Conservation (phyloP, 495 filamentous ascomycete species). For the Saxophila tyrrhenica region DNA sequence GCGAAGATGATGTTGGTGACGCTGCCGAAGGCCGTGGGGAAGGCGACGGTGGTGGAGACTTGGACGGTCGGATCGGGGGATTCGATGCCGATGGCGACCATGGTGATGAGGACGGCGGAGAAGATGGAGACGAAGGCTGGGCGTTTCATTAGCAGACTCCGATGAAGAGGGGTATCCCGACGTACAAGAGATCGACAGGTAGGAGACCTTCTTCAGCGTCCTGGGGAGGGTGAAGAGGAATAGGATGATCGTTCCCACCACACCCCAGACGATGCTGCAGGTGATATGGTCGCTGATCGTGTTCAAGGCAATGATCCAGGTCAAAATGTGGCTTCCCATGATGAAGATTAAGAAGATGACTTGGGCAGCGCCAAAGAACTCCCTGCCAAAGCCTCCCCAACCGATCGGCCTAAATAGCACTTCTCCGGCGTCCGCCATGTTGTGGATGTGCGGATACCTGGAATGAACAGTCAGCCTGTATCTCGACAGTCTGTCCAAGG, state of each 20-base stretch:
- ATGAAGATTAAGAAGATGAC: constrained; percentile 41
- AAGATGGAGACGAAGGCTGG: constrained; percentile 57
- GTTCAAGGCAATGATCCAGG: constrained; percentile 60
- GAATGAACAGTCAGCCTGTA: too few species aligned
- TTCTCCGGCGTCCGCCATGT: constrained; percentile 44
- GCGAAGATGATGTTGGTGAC: constrained; percentile 40
- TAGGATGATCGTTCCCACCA: too few species aligned
- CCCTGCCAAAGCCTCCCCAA: neutral
- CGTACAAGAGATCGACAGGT: constrained; percentile 49
- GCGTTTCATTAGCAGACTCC: too few species aligned
- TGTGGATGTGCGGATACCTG: constrained; percentile 46
- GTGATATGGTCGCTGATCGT: constrained; percentile 49
- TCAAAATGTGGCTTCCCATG: constrained; percentile 62
- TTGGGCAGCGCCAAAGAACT: constrained; percentile 5
- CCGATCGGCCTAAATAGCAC: constrained; percentile 34
- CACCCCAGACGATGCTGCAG: too few species aligned
- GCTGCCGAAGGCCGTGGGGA: constrained; percentile 29
- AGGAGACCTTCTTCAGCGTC: constrained; percentile 47
- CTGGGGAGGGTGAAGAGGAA: constrained; percentile 52
- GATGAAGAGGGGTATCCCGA: too few species aligned
- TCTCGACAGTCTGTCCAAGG: too few species aligned
- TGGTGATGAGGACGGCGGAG: constrained; percentile 51
- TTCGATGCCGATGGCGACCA: constrained; percentile 38
- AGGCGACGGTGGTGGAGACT: neutral
- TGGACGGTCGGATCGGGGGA: constrained; percentile 22